phyloP scores from a whole-genome alignment of 2,329 filamentous ascomycete species.

The Microdochium trichocladiopsis region DNA sequence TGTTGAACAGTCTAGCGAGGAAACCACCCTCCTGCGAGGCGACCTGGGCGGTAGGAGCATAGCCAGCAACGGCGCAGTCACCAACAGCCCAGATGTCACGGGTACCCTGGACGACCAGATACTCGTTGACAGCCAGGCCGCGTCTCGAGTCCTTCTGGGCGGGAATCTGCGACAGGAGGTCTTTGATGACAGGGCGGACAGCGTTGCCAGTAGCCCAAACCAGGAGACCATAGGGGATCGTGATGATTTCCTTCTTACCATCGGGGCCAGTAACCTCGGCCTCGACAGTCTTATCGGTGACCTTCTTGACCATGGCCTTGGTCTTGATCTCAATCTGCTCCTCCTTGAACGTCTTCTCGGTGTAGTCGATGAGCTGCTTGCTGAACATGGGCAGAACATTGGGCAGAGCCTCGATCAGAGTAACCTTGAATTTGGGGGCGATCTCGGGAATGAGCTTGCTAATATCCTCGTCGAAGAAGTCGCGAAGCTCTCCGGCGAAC shows the following conservation, averaged over 20 bases:
- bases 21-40: slow-evolving; percentile 93
- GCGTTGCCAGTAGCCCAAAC: slow-evolving; percentile 99
- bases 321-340: slow-evolving; percentile 96
- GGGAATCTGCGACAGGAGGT: slow-evolving; percentile 86
- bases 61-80: slow-evolving; percentile 95
- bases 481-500: slow-evolving; percentile 95
- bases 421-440: slow-evolving; percentile 91
- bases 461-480: slow-evolving; percentile 98
- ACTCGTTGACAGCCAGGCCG: slow-evolving; percentile 95
- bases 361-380: slow-evolving; percentile 98
- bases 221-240: slow-evolving; percentile 88
- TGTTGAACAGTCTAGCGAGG: slow-evolving; percentile 94
- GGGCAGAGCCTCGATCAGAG: slow-evolving; percentile 91
- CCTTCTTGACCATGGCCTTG: slow-evolving; percentile 98
- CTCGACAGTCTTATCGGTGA: slow-evolving; percentile 88
- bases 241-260: slow-evolving; percentile 73
- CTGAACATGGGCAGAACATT: slow-evolving; percentile 98
- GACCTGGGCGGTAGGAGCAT: slow-evolving; percentile 95
- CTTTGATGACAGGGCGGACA: slow-evolving; percentile 78
- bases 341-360: slow-evolving; percentile 97
- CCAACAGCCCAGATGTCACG: slow-evolving; percentile 98
- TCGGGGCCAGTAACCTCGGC: slow-evolving; percentile 77
- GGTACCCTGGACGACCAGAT: slow-evolving; percentile 93
- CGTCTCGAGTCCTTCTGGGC: slow-evolving; percentile 93
- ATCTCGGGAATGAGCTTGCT: slow-evolving; percentile 98